Evolutionary conservation across 192 early-diverging fungal species (phyloP), one percentile per base, ranked within the genome.

Genomic region (Chytriomyces confervae): DNA sequence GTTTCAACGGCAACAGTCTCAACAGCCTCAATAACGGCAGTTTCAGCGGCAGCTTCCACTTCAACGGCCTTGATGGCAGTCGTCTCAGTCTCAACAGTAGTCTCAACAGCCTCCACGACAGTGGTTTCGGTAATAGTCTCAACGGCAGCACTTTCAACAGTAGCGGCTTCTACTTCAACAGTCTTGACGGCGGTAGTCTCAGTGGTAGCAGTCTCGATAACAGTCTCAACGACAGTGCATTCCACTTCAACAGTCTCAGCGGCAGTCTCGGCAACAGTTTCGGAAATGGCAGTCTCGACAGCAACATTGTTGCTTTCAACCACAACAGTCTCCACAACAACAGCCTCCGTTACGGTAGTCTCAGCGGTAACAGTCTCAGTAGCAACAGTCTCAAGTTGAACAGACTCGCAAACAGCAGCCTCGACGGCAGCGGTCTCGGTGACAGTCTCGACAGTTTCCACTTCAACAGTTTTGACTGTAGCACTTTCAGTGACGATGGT

Each of bases 181-280:
- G 36, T 44, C 44, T 72, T 29, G 46, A 63, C 72, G 72, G 45
- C 60, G n/a, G 46, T 61, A 74, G 61, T n/a, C 46, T 74, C 72
- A 8, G 8, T 45, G 7, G 10, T 45, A 45, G 62, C 43, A 29
- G 50, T 36, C 44, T 62, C 72, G 18, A n/a, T 1, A 27, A 49
- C 0, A 57, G n/a, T 23, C 10, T 27, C 66, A 45, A 13, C 51
- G 51, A 57, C 20, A 57, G 53, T 57, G 20, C 53, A n/a, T 13
- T 13, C 20, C 53, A n/a, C 53, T n/a, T 13, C 53, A 57, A 57
- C 53, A 13, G 20, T 57, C 62, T 63, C 72, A 7, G 27, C 72
- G 18, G 62, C 72, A 74, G 43, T 49, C n/a, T 61, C 72, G n/a
- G 29, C 23, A 13, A 66, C 29, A 29, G 18, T 2, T 24, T 66